These are phyloP conservation scores for Podaxis sp. DNA, from an alignment of 768 basidiomycete species.

Conservation along the genomic window DNA sequence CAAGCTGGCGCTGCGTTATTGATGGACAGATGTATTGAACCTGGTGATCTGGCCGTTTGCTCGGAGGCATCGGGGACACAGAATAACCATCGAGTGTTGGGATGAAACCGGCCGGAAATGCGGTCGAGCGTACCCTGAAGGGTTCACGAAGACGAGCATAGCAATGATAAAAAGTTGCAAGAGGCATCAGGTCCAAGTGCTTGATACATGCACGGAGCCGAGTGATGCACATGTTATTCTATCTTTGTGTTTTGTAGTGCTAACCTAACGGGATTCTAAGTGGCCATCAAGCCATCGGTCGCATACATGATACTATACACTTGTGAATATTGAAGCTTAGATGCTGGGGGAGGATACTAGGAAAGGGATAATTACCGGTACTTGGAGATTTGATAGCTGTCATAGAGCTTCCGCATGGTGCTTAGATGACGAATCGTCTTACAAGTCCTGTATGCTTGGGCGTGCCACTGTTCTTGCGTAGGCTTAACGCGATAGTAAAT, in stretches of 20 bases:
- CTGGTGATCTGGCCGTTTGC: not conserved
- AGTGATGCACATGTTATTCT: not conserved
- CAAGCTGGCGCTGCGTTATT: not conserved
- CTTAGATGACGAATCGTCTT: not conserved
- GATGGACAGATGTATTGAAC: not conserved
- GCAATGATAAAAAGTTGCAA: not conserved
- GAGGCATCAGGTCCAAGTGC: not conserved
- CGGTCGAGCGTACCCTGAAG: not conserved
- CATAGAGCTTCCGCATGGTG: not conserved
- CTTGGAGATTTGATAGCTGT: not conserved
- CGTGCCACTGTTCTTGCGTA: not conserved
- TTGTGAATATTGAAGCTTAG: not conserved
- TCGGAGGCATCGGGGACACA: not conserved
- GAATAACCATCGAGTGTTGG: not conserved
- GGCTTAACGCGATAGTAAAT: not conserved
- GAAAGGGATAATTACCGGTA: not conserved
- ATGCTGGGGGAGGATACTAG: not conserved
- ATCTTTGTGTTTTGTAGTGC: not conserved
- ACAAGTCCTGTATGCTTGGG: not conserved
- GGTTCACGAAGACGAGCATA: not conserved
- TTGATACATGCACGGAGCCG: not conserved
- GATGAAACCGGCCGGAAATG: not conserved
- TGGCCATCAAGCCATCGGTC: not conserved
- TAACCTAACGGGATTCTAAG: not conserved
- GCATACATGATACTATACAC: not conserved